phyloP scores from a whole-genome alignment of 208 protist species.

The Trypanosomatidae sp. region DNA sequence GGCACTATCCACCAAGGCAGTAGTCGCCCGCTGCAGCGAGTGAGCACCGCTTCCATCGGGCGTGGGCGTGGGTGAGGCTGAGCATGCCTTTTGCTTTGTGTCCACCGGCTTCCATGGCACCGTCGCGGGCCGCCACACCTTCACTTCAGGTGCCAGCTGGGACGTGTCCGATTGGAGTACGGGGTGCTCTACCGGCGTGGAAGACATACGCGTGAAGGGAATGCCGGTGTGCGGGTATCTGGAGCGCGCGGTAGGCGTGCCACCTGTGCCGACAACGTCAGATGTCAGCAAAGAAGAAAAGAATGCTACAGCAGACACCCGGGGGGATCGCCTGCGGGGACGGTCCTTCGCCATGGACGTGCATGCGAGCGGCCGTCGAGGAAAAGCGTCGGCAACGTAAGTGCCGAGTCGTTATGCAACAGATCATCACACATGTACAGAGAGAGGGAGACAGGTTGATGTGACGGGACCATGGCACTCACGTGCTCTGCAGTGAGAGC shows the following conservation, averaged over 20 bases:
- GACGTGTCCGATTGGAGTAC: neutral
- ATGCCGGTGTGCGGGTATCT: neutral
- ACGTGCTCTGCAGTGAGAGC: neutral
- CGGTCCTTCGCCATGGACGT: neutral
- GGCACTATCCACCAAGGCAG: neutral
- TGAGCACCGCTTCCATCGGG: neutral
- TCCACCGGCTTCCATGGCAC: conserved; percentile 17
- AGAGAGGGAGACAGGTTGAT: neutral
- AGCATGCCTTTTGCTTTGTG: neutral
- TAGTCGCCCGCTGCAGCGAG: neutral
- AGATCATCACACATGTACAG: neutral
- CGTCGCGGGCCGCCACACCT: conserved; percentile 23
- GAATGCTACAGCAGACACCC: neutral
- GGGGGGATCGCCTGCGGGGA: neutral
- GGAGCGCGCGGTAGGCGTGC: neutral
- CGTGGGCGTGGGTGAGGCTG: neutral
- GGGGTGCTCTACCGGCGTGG: neutral
- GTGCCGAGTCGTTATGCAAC: neutral
- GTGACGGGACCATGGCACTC: neutral
- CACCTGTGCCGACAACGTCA: neutral
- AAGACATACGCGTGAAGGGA: neutral
- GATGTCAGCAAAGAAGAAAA: neutral
- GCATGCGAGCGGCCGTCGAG: neutral
- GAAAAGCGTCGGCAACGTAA: neutral
- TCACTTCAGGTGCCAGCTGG: conserved; percentile 1